A percentile compares a stretch with the other conserved stretches of the same genome.
Conservation (phyloP, 148 eudicot species). For the Salicornia ramosissima region DNA sequence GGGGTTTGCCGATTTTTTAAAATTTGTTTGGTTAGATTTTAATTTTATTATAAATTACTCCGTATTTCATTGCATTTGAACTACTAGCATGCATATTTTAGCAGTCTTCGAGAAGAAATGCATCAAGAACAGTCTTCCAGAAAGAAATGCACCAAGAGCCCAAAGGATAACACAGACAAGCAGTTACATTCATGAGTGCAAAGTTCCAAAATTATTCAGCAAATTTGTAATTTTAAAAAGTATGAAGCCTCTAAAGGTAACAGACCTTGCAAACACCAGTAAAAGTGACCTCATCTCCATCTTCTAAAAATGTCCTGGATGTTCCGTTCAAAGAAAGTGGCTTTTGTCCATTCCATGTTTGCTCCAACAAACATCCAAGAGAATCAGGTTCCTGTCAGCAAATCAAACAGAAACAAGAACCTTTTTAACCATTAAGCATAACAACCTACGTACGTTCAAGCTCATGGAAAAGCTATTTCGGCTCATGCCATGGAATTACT, state of each 20-base stretch:
- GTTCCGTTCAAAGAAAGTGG: conserved; percentile 52
- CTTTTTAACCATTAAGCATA: conserved; percentile 10
- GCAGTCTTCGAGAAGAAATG: too few relatives aligned
- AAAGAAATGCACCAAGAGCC: not conserved
- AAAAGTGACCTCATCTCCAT: conserved; percentile 86
- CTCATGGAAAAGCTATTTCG: conserved; percentile 8
- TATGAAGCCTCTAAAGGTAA: conserved; percentile 1
- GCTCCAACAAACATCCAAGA: conserved; percentile 65
- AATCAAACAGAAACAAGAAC: conserved; percentile 4
- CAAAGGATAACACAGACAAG: not conserved
- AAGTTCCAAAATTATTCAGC: not conserved
- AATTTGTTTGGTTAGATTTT: not conserved
- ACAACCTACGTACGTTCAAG: not conserved
- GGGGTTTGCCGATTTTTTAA: not conserved
- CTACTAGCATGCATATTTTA: not conserved
- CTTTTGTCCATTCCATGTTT: conserved; percentile 86
- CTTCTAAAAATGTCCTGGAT: conserved; percentile 73
- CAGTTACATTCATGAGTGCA: not conserved
- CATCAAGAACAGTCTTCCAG: too few relatives aligned
- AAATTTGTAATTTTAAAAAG: not conserved
- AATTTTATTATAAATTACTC: too few relatives aligned
- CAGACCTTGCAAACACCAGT: conserved; percentile 80
- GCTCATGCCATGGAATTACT: conserved; percentile 29
- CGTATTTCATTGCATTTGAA: not conserved
- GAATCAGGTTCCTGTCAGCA: conserved; percentile 39